Base-by-base conservation (phyloP, 345 rosid species). In the Rhodamnia argentea region DNA sequence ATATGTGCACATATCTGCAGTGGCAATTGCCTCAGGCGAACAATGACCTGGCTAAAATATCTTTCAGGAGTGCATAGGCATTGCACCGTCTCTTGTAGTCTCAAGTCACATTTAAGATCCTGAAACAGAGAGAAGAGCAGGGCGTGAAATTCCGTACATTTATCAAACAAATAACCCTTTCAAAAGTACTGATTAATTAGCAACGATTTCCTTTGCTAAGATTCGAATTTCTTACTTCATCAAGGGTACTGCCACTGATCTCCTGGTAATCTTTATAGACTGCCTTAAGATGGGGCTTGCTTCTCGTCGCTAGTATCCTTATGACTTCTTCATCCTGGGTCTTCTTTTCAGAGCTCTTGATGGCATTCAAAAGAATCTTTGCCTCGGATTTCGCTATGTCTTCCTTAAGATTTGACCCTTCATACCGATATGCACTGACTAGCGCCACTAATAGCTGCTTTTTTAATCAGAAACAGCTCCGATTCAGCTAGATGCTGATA, bases 391-490 rank as follows among this genome's bases (percentile, higher is more conserved):
- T 96, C 16, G 91, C 95, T 0, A 83, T 54, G 52, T 94, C 95
- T 2, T 92, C 94, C 59, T 94, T 94, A 20, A 94, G 89, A 64
- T 86, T 91, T 5, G 88, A 54, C 27, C 99, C 99, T 91, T 96
- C 98, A 78, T 95, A 97, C 89, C 99, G 92, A 52, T 95, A 97
- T 56, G 99, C 98, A 88, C 99, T 93, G 86, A 95, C 98, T 32
- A 96, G 95, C 40, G 93, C 98, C 84, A 95, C 96, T 91, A 97
- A 90, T 24, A 97, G 91, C 99, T 95, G 94, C 59, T 85, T 52
- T 37, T 27, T 18, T 5, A 10, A 4, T 14, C 22, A 18, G 44
- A 47, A 29, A 64, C 53, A 75, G 32, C 47, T 37, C 78, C 18
- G 47, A 37, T 70, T 70, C 78, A 70, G 26, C 78, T 70, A 70